Conservation (phyloP, 495 filamentous ascomycete species). For the Pyrenopolyporus hunteri region DNA sequence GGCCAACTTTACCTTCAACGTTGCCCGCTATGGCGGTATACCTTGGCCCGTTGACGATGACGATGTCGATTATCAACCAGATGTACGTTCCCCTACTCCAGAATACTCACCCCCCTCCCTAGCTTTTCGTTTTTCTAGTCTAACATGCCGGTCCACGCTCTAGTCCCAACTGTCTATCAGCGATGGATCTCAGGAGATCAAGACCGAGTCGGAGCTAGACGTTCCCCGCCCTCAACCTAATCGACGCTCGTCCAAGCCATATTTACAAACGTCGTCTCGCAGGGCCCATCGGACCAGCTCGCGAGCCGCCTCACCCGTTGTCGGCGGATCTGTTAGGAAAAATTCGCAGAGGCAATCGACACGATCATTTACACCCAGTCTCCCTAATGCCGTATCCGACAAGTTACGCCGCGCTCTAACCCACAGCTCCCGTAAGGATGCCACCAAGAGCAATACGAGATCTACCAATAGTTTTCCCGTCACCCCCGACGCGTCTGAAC, state of each 20-base stretch:
- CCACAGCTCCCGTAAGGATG: constrained; percentile 39
- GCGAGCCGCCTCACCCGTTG: constrained; percentile 45
- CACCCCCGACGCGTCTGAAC: constrained; percentile 56
- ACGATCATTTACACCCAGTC: constrained; percentile 27
- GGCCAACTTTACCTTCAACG: constrained; percentile 72
- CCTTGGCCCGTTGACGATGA: constrained; percentile 74
- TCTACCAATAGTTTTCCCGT: constrained; percentile 48
- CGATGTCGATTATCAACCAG: constrained; percentile 52
- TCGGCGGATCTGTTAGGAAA: constrained; percentile 38
- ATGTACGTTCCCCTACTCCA: constrained; percentile 57
- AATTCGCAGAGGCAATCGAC: constrained; percentile 40
- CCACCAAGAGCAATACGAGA: constrained; percentile 30
- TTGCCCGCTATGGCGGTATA: constrained; percentile 59
- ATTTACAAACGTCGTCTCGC: constrained; percentile 26
- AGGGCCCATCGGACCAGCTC: constrained; percentile 28
- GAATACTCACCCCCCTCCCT: background rate
- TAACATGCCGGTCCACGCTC: constrained; percentile 19
- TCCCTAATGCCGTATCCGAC: constrained; percentile 40
- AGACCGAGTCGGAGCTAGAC: constrained; percentile 45
- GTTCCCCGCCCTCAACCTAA: constrained; percentile 32
- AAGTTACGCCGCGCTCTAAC: constrained; percentile 49
- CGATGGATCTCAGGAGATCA: constrained; percentile 43
- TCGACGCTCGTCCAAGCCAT: constrained; percentile 31
- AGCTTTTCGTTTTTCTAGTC: constrained; percentile 15
- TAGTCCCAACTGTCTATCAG: constrained; percentile 46